phyloP scores from a whole-genome alignment of 2,329 filamentous ascomycete genomes.

The Penicillium glabrum region DNA sequence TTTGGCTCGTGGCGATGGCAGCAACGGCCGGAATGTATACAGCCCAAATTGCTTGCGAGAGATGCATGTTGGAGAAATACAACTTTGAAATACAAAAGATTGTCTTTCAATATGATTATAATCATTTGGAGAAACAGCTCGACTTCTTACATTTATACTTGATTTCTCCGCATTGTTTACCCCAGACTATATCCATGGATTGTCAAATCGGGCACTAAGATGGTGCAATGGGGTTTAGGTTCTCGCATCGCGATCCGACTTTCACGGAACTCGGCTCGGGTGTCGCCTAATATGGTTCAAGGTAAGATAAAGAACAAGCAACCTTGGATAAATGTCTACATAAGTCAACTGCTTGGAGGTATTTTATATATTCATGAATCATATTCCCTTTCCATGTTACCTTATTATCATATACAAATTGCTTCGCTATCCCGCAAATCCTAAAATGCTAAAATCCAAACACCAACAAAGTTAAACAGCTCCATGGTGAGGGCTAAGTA shows the following conservation, averaged over 20 bases:
- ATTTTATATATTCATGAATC: neutral
- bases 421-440: neutral
- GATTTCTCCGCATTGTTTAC: no score
- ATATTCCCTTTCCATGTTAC: neutral
- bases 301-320: neutral
- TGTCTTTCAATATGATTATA: no score
- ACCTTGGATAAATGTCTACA: no score
- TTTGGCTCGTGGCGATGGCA: no score
- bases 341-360: neutral
- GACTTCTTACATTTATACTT: no score
- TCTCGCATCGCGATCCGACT: slow-evolving; percentile 1
- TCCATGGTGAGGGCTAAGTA: neutral
- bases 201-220: neutral
- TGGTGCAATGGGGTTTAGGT: slow-evolving; percentile 3
- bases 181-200: neutral
- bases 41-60: no score
- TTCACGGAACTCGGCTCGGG: slow-evolving; percentile 3
- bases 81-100: no score
- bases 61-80: no score
- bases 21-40: no score
- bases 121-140: no score
- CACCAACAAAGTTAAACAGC: neutral
- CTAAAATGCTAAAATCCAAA: neutral
- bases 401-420: neutral
- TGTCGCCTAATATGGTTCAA: neutral